Evolutionary conservation across 495 filamentous ascomycete genomes (phyloP).

Genomic region (Xylaria cubensis): DNA sequence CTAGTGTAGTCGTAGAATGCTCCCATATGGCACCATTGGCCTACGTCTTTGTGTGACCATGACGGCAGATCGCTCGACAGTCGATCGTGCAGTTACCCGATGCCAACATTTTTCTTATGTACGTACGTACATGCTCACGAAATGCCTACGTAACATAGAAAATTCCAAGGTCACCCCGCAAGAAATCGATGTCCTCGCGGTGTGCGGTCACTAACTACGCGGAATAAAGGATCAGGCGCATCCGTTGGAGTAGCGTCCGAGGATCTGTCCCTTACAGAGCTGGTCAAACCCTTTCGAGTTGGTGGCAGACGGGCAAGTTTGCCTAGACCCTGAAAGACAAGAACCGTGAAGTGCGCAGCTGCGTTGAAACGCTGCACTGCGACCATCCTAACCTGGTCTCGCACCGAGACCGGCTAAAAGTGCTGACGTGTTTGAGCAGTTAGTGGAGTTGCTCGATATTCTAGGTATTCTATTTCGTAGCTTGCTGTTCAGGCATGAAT

Average conservation of each 20-base stretch:
- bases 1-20: slow-evolving; percentile 1
- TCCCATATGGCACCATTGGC: slow-evolving; percentile 8
- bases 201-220: slow-evolving; percentile 19
- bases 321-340: slow-evolving; percentile 7
- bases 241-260: slow-evolving; percentile 8
- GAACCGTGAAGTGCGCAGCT: neutral
- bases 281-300: neutral
- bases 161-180: neutral
- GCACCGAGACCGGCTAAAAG: slow-evolving; percentile 28
- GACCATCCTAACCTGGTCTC: slow-evolving; percentile 28
- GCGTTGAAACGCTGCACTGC: slow-evolving; percentile 29
- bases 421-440: slow-evolving; percentile 26
- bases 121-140: neutral
- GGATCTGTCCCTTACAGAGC: neutral
- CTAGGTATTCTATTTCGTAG: slow-evolving; percentile 2
- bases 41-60: slow-evolving; percentile 3
- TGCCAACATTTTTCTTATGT: neutral
- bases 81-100: slow-evolving; percentile 18
- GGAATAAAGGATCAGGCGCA: slow-evolving; percentile 16
- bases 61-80: slow-evolving; percentile 10
- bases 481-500: slow-evolving; percentile 2
- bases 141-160: neutral
- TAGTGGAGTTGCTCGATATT: neutral
- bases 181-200: slow-evolving; percentile 3
- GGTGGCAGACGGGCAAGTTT: slow-evolving; percentile 2